phyloP scores from a whole-genome alignment of 768 basidiomycete species.

The Trametes punicea region DNA sequence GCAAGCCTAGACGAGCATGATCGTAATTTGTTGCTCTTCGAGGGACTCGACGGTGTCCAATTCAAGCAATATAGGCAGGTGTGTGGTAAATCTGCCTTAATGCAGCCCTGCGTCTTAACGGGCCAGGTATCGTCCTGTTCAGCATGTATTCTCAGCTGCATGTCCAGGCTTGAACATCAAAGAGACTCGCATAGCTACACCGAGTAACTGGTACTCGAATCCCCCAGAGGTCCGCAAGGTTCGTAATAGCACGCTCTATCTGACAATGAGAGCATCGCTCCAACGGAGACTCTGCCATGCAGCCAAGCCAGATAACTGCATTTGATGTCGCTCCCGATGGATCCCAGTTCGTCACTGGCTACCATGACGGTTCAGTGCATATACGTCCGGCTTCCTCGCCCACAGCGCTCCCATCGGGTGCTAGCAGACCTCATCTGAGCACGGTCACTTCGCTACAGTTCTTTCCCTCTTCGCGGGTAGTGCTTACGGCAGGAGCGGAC shows the following conservation, averaged over 20 bases:
- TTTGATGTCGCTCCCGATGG: constrained; percentile 61
- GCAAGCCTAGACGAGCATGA: constrained; percentile 53
- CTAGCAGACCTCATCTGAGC: constrained; percentile 47
- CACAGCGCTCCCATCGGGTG: constrained; percentile 23
- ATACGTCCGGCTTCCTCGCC: constrained; percentile 40
- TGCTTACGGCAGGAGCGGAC: constrained; percentile 68
- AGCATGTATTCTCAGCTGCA: constrained; percentile 41
- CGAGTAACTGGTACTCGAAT: constrained; percentile 50
- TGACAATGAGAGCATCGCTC: too few relatives aligned
- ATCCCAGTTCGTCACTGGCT: constrained; percentile 56
- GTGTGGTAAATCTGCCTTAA: constrained; percentile 30
- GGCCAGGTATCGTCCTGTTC: not conserved
- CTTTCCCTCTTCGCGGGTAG: constrained; percentile 70
- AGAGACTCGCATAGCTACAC: constrained; percentile 45
- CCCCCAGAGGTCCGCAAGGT: constrained; percentile 38
- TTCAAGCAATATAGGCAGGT: constrained; percentile 38
- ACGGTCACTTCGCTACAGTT: constrained; percentile 55
- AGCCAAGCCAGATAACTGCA: constrained; percentile 56
- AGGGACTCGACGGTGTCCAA: constrained; percentile 45
- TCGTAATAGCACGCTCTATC: not conserved
- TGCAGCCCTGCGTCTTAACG: not conserved
- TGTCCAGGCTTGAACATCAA: constrained; percentile 48
- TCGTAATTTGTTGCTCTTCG: constrained; percentile 45
- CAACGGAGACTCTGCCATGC: too few relatives aligned
- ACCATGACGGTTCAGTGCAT: constrained; percentile 55